Evolutionary conservation across 1,284 basidiomycete genomes (phyloP), one percentile per base, ranked within the genome.

Genomic region (Pterulicium gracile): DNA sequence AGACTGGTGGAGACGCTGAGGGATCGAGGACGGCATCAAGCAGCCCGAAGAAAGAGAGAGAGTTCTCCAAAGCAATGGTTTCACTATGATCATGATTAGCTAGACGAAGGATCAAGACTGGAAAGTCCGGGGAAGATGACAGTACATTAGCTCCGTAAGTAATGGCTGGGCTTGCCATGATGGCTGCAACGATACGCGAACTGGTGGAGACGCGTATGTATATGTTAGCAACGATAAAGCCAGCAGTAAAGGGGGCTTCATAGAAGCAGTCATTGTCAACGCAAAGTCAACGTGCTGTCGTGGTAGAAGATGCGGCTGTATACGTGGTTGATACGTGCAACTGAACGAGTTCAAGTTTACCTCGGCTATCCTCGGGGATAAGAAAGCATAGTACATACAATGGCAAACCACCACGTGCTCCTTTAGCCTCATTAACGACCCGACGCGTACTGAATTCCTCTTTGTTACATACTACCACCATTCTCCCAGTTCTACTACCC

Each of bases 101-200:
- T 41, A 47, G 44, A 21, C 24, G 43, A 24, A 18, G 45, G 20
- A 34, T 15, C 24, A 23, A 51, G 46, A 50, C 43, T 47, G 47
- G 18, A 18, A 40, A 49, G 35, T 19, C 3, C 4, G 7, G 24
- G 35, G 19, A 42, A 12, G 36, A 3, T 34, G n/a, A 22, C 67
- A 87, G 58, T 57, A 94, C 86, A 97, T 63, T 44, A 88, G 75
- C 65, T 96, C 93, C 17, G 92, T 71, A 1, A 93, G 59, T 5
- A 84, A 68, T 10, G 86, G 78, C 3, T 86, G 75, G 17, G 82
- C 77, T 3, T 75, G 62, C 88, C 92, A 96, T 44, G 86, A 85
- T 1, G 91, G 83, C 51, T 78, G 75, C 21, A 96, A 68, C 27
- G 79, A 74, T 18, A 94, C 81, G 48, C 80, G 80, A 13, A 95